These are phyloP conservation scores for Ephemerocybe angulata DNA, from an alignment of 768 basidiomycete genomes.

Conservation along the genomic window DNA sequence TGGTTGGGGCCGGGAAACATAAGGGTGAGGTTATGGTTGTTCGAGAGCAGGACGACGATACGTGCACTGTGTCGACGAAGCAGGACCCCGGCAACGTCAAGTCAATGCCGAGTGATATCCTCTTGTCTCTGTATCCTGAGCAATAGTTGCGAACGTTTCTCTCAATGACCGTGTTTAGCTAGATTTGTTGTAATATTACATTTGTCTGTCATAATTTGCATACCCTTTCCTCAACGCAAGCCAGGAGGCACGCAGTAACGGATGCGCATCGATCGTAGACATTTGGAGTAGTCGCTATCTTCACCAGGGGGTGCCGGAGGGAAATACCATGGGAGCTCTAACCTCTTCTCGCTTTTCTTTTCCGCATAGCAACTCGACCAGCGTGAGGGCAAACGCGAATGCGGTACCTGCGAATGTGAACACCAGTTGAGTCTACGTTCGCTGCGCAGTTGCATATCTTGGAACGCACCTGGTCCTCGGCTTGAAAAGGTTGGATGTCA, in stretches of 20 bases:
- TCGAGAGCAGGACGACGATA: conserved; percentile 32
- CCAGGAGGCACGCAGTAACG: too few relatives aligned
- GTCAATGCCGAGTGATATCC: conserved; percentile 30
- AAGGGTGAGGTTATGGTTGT: conserved; percentile 46
- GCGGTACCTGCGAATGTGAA: conserved; percentile 49
- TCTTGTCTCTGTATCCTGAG: conserved; percentile 33
- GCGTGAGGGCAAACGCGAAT: conserved; percentile 74
- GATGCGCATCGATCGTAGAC: too few relatives aligned
- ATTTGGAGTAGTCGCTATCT: too few relatives aligned
- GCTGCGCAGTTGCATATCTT: not conserved
- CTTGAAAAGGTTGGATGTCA: conserved; percentile 37
- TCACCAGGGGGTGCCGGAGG: conserved; percentile 43
- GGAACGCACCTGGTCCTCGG: conserved; percentile 66
- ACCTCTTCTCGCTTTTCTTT: conserved; percentile 58
- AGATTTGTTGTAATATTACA: conserved; percentile 42
- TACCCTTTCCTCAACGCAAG: not conserved
- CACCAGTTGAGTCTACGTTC: not conserved
- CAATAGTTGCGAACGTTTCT: not conserved
- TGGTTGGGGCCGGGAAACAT: conserved; percentile 43
- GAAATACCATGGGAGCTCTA: conserved; percentile 68
- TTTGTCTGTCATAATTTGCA: not conserved
- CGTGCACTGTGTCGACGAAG: conserved; percentile 36
- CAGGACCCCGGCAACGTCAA: conserved; percentile 31
- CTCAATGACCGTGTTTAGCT: conserved; percentile 56
- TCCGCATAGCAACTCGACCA: conserved; percentile 71